These are phyloP conservation scores for Anisodus acutangulus DNA, from an alignment of 257 asterid species.

Conservation along the genomic window DNA sequence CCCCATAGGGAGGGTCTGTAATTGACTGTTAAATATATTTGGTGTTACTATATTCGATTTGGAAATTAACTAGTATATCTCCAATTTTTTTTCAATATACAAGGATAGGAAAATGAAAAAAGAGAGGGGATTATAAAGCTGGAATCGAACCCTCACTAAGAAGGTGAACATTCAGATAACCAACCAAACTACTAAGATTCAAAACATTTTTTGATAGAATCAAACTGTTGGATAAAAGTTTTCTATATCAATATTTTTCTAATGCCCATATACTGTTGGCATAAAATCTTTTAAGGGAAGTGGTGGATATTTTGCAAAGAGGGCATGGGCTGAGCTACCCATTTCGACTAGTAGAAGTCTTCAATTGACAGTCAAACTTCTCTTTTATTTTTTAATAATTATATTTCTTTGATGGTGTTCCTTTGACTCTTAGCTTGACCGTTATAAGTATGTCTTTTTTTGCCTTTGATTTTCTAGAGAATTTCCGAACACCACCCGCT, in stretches of 20 bases:
- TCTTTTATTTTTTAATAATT: not conserved
- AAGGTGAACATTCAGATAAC: too few species aligned
- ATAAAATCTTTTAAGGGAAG: not conserved
- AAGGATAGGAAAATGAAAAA: too few species aligned
- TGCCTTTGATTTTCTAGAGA: conserved; percentile 8
- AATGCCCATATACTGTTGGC: too few species aligned
- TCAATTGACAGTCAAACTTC: not conserved
- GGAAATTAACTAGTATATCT: not conserved
- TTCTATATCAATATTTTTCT: not conserved
- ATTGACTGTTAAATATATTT: not conserved
- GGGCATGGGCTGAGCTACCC: not conserved
- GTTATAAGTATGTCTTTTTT: not conserved
- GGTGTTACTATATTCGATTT: not conserved
- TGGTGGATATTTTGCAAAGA: not conserved
- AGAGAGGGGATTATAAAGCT: too few species aligned
- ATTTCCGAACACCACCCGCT: not conserved
- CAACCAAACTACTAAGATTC: too few species aligned
- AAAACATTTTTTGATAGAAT: not conserved
- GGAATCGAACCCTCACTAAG: too few species aligned
- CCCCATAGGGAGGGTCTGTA: too few species aligned
- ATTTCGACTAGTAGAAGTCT: not conserved
- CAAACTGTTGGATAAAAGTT: too few species aligned
- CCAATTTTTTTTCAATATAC: too few species aligned
- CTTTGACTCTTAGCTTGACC: conserved; percentile 14
- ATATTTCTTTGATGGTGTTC: not conserved